phyloP scores from a whole-genome alignment of 2,329 filamentous ascomycete species.

The Intubia oerlemansii region DNA sequence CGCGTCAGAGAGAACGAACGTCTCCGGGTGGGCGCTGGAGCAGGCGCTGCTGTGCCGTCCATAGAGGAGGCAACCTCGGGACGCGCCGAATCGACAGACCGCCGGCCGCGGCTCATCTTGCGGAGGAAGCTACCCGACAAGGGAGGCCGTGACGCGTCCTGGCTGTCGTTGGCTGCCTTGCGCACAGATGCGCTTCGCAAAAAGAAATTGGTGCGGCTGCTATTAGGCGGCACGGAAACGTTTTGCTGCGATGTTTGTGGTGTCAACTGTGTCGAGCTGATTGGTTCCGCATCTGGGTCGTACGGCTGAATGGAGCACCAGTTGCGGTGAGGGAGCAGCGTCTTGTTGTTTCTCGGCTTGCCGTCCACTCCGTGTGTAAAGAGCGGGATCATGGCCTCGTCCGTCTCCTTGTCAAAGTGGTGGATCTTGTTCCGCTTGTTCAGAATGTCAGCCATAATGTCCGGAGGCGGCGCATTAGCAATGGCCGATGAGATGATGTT shows the following conservation, averaged over 20 bases:
- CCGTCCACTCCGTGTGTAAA: slow-evolving; percentile 80
- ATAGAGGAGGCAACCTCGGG: no score
- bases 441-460: slow-evolving; percentile 72
- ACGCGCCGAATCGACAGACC: slow-evolving; percentile 16
- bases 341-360: slow-evolving; percentile 77
- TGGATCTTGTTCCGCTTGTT: slow-evolving; percentile 80
- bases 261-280: slow-evolving; percentile 16
- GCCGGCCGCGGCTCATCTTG: slow-evolving; percentile 9
- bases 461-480: slow-evolving; percentile 74
- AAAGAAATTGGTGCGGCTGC: slow-evolving; percentile 18
- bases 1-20: slow-evolving; percentile 33
- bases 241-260: no score
- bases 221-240: no score
- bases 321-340: slow-evolving; percentile 71
- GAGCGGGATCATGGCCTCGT: slow-evolving; percentile 90
- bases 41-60: slow-evolving; percentile 12
- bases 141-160: slow-evolving; percentile 25
- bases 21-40: neutral
- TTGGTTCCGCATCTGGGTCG: no score
- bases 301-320: slow-evolving; percentile 90
- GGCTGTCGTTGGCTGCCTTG: slow-evolving; percentile 10
- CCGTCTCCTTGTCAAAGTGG: slow-evolving; percentile 54
- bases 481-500: slow-evolving; percentile 91
- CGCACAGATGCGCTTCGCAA: slow-evolving; percentile 18
- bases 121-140: slow-evolving; percentile 16